These are phyloP conservation scores for Fraxinus dipetala DNA, from an alignment of 305 asterid genomes.

Conservation along the genomic window DNA sequence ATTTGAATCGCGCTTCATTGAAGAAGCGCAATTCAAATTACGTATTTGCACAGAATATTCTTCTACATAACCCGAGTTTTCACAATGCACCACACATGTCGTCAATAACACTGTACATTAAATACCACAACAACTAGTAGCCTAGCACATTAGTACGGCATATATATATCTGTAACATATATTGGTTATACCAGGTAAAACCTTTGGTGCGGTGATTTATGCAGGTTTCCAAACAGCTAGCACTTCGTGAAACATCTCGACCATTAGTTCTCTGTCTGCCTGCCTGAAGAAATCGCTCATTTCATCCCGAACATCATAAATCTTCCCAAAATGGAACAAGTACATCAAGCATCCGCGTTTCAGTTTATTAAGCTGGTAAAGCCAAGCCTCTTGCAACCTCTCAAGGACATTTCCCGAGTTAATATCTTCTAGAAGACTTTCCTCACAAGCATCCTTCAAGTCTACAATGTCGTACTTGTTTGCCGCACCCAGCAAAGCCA, in stretches of 20 bases:
- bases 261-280: conserved; percentile 78
- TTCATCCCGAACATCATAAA: conserved; percentile 85
- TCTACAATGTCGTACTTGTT: conserved; percentile 74
- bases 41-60: neutral
- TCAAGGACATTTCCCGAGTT: conserved; percentile 83
- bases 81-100: neutral
- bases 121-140: neutral
- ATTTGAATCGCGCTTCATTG: neutral
- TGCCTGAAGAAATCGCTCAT: conserved; percentile 65
- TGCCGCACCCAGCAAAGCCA: conserved; percentile 75
- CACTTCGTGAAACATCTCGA: conserved; percentile 89
- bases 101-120: neutral
- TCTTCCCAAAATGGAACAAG: conserved; percentile 90
- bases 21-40: neutral
- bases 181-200: neutral
- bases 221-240: conserved; percentile 86
- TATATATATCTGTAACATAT: neutral
- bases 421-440: conserved; percentile 81
- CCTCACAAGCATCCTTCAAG: conserved; percentile 81
- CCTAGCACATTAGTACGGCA: neutral
- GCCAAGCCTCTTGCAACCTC: conserved; percentile 95
- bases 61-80: neutral
- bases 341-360: conserved; percentile 84
- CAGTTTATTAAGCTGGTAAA: conserved; percentile 71
- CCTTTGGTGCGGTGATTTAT: conserved; percentile 16